phyloP scores from a whole-genome alignment of 306 rosid species.

The Senna tora region DNA sequence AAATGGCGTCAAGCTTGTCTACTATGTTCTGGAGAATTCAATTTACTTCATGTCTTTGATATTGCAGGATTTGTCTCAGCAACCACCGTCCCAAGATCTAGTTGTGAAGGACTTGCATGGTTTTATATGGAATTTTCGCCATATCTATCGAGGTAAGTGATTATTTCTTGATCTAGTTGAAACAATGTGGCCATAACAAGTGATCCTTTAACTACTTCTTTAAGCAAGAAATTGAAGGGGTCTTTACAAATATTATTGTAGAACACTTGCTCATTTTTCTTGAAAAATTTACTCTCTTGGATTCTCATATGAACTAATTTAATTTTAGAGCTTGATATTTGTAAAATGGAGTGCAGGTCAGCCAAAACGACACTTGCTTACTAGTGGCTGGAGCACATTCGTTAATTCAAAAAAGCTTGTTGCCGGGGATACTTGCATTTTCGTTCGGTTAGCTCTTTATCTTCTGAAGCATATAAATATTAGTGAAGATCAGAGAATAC shows the following conservation, averaged over 20 bases:
- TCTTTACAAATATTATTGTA: too few relatives aligned
- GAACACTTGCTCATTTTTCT: too few relatives aligned
- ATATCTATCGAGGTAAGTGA: conserved; percentile 61
- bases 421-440: conserved; percentile 72
- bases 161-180: conserved; percentile 8
- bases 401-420: conserved; percentile 62
- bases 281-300: too few relatives aligned
- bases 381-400: conserved; percentile 79
- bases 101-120: conserved; percentile 74
- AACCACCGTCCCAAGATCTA: conserved; percentile 61
- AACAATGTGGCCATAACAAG: neutral
- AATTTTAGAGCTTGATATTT: conserved; percentile 26
- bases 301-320: conserved; percentile 3
- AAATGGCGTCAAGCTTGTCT: neutral
- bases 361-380: conserved; percentile 73
- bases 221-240: neutral
- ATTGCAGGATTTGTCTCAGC: conserved; percentile 63
- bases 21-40: conserved; percentile 4
- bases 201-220: neutral
- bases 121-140: conserved; percentile 69
- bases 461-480: neutral
- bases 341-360: conserved; percentile 56
- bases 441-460: conserved; percentile 53
- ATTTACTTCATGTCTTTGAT: conserved; percentile 30
- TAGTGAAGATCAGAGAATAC: neutral